A percentile compares a stretch with the other conserved stretches of the same genome.
These are phyloP conservation scores for Pythium phragmiticola DNA, from an alignment of 352 stramenopile species.

Conservation along the genomic window DNA sequence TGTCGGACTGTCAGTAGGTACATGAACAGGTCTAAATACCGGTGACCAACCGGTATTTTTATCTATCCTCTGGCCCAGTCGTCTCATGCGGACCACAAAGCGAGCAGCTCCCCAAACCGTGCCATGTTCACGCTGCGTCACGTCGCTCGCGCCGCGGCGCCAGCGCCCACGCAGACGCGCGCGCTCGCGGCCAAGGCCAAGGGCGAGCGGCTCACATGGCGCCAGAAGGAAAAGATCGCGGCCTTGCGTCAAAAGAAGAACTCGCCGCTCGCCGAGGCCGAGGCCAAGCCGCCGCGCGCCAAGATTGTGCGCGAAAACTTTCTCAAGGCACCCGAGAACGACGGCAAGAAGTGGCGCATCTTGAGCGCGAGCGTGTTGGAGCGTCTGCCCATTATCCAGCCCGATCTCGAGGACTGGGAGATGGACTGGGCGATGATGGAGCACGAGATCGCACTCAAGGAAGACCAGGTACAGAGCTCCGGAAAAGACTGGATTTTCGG, in stretches of 20 bases:
- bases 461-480: conserved; percentile 46
- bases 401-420: conserved; percentile 72
- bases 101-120: conserved; percentile 19
- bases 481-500: neutral
- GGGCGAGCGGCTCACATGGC: conserved; percentile 55
- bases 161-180: conserved; percentile 35
- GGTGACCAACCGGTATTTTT: conserved; percentile 10
- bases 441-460: conserved; percentile 74
- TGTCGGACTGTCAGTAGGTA: neutral
- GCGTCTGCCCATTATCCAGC: conserved; percentile 72
- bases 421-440: conserved; percentile 71
- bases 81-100: conserved; percentile 20
- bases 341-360: conserved; percentile 83
- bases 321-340: conserved; percentile 49
- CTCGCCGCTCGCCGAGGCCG: neutral
- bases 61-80: conserved; percentile 10
- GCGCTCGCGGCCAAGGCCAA: conserved; percentile 50
- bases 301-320: conserved; percentile 60
- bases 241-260: conserved; percentile 23
- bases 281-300: conserved; percentile 32
- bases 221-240: conserved; percentile 62
- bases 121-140: conserved; percentile 49
- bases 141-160: conserved; percentile 26
- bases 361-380: conserved; percentile 73
- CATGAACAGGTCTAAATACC: neutral